Base-by-base conservation (phyloP, 495 filamentous ascomycete genomes). In the Bacidia rubella region DNA sequence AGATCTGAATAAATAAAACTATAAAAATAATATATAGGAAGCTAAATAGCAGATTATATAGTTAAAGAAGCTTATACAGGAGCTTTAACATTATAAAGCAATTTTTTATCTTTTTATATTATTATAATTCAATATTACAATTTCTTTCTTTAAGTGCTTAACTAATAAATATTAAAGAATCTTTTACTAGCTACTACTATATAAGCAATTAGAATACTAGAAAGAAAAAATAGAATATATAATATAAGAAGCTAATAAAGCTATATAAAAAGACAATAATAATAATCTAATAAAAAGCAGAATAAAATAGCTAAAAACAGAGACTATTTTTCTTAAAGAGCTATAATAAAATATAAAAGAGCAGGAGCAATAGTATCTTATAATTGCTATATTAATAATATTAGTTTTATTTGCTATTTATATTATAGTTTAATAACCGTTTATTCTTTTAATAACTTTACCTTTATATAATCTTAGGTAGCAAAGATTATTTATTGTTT, bases 31-130 rank as follows among this genome's bases (percentile, higher is more conserved):
- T 47, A 21, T 21, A 47, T 21, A 21, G 25, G 15, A 47, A 21
- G 26, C 24, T 53, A 53, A 47, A 47, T 25, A 20, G 48, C 49
- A 10, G 22, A 32, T 53, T 47, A 22, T 12, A 45, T 45, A 20
- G 20, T 45, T 15, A 11, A 9, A 9, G 32, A 9, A n/a, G n/a
- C n/a, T 39, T 39, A 10, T 22, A 10, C 42, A 12, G 19, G 20
- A 11, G 10, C 42, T 45, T 11, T 53, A 49, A 11, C 26, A 50
- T 47, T 47, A 4, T 21, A 21, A 47, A 47, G 15, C 2, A 47
- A 20, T 21, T 47, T 21, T 4, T 25, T 21, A 25, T 45, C 20
- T 11, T 20, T 15, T 45, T 45, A 45, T 10, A n/a, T n/a, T n/a
- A n/a, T n/a, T n/a, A n/a, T n/a, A n/a, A n/a, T n/a, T n/a, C n/a